Evolutionary conservation across 2,329 filamentous ascomycete species (phyloP).

Genomic region (Myotisia sp.): DNA sequence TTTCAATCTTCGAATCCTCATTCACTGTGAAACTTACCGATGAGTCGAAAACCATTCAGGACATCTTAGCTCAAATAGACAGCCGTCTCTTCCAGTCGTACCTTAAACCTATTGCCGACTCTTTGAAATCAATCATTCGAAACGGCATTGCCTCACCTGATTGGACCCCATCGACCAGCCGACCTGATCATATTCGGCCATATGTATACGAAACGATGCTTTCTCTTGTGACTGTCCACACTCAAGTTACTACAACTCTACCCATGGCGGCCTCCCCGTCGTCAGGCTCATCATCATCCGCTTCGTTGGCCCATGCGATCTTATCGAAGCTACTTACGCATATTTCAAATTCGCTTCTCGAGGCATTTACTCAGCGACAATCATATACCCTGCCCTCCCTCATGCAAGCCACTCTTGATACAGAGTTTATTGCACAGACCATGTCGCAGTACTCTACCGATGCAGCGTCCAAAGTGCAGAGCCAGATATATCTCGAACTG

Average conservation of each 20-base stretch:
- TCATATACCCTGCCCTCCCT: conserved; percentile 65
- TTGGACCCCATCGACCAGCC: conserved; percentile 51
- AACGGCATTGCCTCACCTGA: conserved; percentile 54
- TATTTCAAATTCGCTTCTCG: conserved; percentile 63
- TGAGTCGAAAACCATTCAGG: conserved; percentile 79
- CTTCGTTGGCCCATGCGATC: conserved; percentile 63
- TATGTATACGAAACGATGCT: conserved; percentile 86
- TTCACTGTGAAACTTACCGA: conserved; percentile 92
- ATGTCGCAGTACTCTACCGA: conserved; percentile 81
- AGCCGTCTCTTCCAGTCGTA: conserved; percentile 83
- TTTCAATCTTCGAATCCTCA: conserved; percentile 79
- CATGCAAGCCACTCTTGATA: conserved; percentile 94
- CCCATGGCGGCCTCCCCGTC: conserved; percentile 42
- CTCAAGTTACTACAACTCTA: conserved; percentile 70
- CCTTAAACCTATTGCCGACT: conserved; percentile 59
- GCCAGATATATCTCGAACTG: conserved; percentile 80
- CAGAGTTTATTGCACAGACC: conserved; percentile 92
- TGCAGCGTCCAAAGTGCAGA: conserved; percentile 64
- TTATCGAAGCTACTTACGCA: conserved; percentile 78
- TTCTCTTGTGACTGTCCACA: conserved; percentile 76
- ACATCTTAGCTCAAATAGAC: conserved; percentile 84
- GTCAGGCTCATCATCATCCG: conserved; percentile 58
- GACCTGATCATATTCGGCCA: conserved; percentile 60
- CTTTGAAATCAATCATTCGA: conserved; percentile 55
- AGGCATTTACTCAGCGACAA: conserved; percentile 55